Evolutionary conservation across 164 flowering plant genomes (phyloP).

Genomic region (Kalanchoe fedtschenkoi): DNA sequence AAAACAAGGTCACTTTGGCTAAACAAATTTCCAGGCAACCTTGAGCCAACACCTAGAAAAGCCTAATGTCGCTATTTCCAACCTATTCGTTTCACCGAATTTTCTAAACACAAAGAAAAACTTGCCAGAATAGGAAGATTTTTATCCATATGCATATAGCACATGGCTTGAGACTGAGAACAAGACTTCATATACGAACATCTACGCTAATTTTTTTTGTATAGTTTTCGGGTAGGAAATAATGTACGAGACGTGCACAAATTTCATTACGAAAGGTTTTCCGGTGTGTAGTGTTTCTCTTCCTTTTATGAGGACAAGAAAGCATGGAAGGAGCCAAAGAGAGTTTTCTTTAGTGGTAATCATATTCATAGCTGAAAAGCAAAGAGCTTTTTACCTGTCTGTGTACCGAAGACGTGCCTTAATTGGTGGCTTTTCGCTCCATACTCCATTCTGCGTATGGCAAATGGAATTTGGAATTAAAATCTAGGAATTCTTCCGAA

Average conservation of each 20-base stretch:
- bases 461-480: background rate
- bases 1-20: too few species aligned
- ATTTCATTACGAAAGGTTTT: background rate
- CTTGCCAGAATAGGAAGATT: background rate
- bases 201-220: too few species aligned
- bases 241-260: background rate
- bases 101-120: too few species aligned
- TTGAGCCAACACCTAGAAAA: too few species aligned
- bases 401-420: background rate
- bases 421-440: conserved; percentile 1
- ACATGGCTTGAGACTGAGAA: background rate
- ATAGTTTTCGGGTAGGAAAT: too few species aligned
- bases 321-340: background rate
- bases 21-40: too few species aligned
- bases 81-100: too few species aligned
- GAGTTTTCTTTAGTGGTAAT: background rate
- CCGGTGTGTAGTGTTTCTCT: background rate
- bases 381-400: background rate
- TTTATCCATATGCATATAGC: background rate
- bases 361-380: background rate
- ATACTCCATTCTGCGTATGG: background rate
- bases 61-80: too few species aligned
- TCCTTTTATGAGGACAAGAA: too few species aligned
- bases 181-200: background rate
- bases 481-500: too few species aligned